These are phyloP conservation scores for Alloteropsis semialata DNA, from an alignment of 176 grass and related monocot species.

Conservation along the genomic window DNA sequence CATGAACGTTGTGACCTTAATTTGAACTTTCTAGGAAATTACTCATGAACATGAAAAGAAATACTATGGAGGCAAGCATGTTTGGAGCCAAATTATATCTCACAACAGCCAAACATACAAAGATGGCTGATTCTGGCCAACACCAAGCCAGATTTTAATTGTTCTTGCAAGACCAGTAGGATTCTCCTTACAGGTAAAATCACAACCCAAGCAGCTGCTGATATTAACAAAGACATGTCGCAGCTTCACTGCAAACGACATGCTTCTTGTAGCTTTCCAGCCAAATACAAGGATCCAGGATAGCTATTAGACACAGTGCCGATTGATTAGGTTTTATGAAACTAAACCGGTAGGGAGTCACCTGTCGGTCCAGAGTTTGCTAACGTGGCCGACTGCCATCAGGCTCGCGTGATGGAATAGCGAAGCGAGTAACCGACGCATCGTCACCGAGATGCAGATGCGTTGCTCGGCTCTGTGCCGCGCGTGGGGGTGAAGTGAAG, in stretches of 20 bases:
- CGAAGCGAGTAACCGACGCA: no score
- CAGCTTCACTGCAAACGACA: conserved; percentile 85
- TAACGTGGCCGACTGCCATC: no score
- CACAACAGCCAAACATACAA: conserved; percentile 87
- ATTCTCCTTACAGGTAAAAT: conserved; percentile 82
- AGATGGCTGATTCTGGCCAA: conserved; percentile 74
- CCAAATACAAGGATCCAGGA: conserved; percentile 87
- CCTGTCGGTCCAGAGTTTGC: no score
- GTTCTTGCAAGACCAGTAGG: conserved; percentile 70
- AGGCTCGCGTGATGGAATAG: no score
- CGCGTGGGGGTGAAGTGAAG: no score
- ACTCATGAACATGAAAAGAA: conserved; percentile 88
- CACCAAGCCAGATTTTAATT: conserved; percentile 96
- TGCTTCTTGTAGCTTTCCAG: conserved; percentile 97
- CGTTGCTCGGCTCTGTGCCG: no score
- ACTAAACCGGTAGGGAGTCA: no score
- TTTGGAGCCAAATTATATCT: conserved; percentile 96
- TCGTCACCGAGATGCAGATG: no score
- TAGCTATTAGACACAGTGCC: conserved; percentile 35
- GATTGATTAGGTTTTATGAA: background rate
- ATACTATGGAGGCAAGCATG: conserved; percentile 76
- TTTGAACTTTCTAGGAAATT: conserved; percentile 84
- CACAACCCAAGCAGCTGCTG: conserved; percentile 87
- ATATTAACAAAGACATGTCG: conserved; percentile 82
- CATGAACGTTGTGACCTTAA: conserved; percentile 80